Evolutionary conservation across 192 early-diverging fungal genomes (phyloP).

Genomic region (Coemansia sp.): DNA sequence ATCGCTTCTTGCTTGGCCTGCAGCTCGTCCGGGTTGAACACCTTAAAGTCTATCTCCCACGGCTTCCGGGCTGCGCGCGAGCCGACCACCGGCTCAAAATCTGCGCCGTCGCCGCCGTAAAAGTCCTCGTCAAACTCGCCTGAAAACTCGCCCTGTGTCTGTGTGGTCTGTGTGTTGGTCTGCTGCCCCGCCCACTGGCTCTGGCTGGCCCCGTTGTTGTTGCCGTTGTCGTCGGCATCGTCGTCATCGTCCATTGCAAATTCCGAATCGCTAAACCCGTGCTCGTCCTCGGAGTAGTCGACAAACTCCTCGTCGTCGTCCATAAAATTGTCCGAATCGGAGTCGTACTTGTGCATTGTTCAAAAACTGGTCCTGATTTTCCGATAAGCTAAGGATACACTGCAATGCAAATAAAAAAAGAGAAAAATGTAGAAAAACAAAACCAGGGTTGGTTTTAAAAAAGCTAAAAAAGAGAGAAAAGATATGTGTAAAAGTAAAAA

Average conservation of each 20-base stretch:
- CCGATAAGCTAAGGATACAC: not conserved
- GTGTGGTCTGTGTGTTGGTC: not conserved
- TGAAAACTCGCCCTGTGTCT: constrained; percentile 11
- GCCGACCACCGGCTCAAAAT: constrained; percentile 31
- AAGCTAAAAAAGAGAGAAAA: constrained; percentile 2
- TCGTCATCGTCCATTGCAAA: not conserved
- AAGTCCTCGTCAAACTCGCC: constrained; percentile 32
- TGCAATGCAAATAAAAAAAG: not conserved
- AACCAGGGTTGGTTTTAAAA: too few species aligned
- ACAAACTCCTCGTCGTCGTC: constrained; percentile 37
- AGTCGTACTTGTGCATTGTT: constrained; percentile 27
- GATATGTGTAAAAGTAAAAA: not conserved
- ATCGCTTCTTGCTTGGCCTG: constrained; percentile 35
- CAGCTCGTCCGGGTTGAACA: constrained; percentile 28
- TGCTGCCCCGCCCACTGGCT: not conserved
- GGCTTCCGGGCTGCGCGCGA: constrained; percentile 20
- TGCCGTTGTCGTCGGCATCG: not conserved
- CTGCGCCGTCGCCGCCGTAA: constrained; percentile 22
- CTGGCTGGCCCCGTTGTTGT: not conserved
- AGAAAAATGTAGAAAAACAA: not conserved
- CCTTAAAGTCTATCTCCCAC: constrained; percentile 49
- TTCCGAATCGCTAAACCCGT: not conserved
- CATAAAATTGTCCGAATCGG: constrained; percentile 39
- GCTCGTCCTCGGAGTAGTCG: constrained; percentile 38
- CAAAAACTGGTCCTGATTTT: not conserved